Conservation (phyloP, 306 rosid species). For the Mucuna pruriens region DNA sequence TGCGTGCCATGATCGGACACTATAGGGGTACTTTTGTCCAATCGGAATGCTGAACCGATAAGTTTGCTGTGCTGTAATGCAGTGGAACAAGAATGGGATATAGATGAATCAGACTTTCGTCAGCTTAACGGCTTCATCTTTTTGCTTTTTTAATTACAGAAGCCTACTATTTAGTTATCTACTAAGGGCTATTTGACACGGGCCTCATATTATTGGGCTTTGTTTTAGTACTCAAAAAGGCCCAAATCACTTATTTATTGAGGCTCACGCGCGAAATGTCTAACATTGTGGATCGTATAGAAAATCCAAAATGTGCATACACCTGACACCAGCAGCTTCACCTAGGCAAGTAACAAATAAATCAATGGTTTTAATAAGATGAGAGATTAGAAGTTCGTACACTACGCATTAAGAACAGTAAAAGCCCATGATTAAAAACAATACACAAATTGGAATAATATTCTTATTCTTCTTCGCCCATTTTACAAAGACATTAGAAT, state of each 20-base stretch:
- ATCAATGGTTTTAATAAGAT: not conserved
- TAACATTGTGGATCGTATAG: not conserved
- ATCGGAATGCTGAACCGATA: constrained; percentile 4
- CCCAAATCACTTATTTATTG: too few species aligned
- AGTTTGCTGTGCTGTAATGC: constrained; percentile 32
- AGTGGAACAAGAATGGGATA: not conserved
- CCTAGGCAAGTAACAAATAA: too few species aligned
- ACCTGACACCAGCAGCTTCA: not conserved
- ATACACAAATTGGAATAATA: not conserved
- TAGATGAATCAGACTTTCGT: not conserved
- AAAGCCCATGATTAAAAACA: too few species aligned
- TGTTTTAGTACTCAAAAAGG: too few species aligned
- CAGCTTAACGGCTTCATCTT: too few species aligned
- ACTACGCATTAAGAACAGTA: too few species aligned
- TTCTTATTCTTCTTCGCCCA: too few species aligned
- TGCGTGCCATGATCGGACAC: not conserved
- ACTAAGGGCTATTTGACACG: too few species aligned
- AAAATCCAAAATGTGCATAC: not conserved
- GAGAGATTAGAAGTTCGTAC: not conserved
- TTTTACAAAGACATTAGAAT: not conserved
- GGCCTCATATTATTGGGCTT: too few species aligned
- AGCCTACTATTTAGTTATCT: too few species aligned
- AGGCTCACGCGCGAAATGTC: too few species aligned
- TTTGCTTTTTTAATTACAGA: too few species aligned
- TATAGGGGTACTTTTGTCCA: constrained; percentile 34